phyloP scores from a whole-genome alignment of 225 moss, liverwort and hornwort genomes.

The Straminergon stramineum region DNA sequence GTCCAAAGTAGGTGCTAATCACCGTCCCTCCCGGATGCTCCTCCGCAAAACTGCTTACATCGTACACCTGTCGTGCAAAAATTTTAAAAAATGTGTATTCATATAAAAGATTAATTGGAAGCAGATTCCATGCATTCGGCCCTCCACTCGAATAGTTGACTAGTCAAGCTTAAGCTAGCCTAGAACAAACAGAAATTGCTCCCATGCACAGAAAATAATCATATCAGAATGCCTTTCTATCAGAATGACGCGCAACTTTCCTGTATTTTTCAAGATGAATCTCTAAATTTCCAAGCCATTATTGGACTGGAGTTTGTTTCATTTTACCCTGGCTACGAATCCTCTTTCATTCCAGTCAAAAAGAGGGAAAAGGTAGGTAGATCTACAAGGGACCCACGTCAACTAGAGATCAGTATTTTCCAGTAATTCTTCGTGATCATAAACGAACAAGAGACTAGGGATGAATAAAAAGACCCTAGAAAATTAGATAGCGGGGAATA shows the following conservation, averaged over 20 bases:
- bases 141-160: neutral
- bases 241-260: neutral
- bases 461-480: neutral
- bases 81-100: neutral
- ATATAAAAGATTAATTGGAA: neutral
- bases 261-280: neutral
- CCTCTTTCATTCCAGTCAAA: neutral
- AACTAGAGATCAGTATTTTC: no score
- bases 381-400: neutral
- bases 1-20: conserved; percentile 61
- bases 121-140: neutral
- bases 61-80: conserved; percentile 33
- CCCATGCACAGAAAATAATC: neutral
- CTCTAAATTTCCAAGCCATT: neutral
- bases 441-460: neutral
- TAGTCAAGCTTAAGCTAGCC: neutral
- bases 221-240: neutral
- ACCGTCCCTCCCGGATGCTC: conserved; percentile 75
- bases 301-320: neutral
- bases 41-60: conserved; percentile 60
- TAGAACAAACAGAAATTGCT: neutral
- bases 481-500: neutral
- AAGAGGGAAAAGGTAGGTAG: neutral
- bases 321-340: neutral
- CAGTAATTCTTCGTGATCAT: neutral